Evolutionary conservation across 176 grass and related monocot species (phyloP).

Genomic region (Oryza longistaminata): DNA sequence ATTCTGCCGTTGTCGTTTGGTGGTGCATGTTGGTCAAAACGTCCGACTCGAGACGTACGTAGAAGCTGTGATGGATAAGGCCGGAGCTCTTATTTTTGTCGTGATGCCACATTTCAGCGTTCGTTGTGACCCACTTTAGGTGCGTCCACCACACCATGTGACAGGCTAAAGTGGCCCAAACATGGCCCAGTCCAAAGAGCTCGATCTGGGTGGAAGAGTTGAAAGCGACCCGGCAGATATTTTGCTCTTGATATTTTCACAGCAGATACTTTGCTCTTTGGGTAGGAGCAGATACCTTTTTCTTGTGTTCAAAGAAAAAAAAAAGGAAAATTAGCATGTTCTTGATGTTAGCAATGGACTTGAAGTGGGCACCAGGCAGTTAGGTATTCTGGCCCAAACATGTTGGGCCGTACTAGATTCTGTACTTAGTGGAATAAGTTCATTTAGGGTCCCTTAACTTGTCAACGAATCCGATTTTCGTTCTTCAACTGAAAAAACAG

Average conservation of each 20-base stretch:
- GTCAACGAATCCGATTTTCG: no score
- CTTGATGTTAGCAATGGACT: not conserved
- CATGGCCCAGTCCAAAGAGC: not conserved
- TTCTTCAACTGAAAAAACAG: no score
- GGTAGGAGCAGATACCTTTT: not conserved
- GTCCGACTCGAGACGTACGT: no score
- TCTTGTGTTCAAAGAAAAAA: no score
- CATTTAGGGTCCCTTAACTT: no score
- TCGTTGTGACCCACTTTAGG: not conserved
- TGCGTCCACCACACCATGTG: not conserved
- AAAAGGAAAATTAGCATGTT: no score
- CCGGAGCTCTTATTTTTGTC: not conserved
- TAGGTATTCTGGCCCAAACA: not conserved
- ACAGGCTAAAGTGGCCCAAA: not conserved
- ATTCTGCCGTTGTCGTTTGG: no score
- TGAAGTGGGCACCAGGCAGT: not conserved
- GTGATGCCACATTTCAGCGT: not conserved
- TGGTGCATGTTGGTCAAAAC: no score
- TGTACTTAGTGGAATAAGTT: not conserved
- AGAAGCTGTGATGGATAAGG: not conserved
- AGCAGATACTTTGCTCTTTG: not conserved
- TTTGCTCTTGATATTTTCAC: not conserved
- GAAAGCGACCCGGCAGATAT: not conserved
- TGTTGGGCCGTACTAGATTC: not conserved
- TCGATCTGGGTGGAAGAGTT: not conserved